phyloP scores from a whole-genome alignment of 352 stramenopile genomes.

The Phytophthora constricta region DNA sequence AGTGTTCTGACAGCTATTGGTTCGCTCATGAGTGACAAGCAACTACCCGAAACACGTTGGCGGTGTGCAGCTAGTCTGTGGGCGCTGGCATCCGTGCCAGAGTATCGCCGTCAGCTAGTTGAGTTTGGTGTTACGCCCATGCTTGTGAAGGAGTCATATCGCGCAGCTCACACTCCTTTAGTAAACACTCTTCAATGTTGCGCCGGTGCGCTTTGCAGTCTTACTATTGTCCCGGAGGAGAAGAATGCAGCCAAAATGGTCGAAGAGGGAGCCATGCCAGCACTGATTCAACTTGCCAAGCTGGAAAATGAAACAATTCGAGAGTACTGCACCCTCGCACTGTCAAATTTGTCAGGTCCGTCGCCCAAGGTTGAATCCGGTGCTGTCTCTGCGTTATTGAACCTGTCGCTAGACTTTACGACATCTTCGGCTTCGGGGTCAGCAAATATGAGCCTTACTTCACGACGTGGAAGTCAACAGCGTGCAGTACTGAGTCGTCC shows the following conservation, averaged over 20 bases:
- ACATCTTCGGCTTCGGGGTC: neutral
- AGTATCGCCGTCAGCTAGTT: slow-evolving; percentile 55
- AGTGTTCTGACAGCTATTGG: slow-evolving; percentile 51
- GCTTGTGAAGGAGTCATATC: slow-evolving; percentile 52
- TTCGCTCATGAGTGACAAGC: slow-evolving; percentile 38
- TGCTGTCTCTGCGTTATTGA: slow-evolving; percentile 64
- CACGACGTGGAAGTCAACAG: slow-evolving; percentile 20
- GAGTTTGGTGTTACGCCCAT: slow-evolving; percentile 53
- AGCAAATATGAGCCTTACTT: neutral
- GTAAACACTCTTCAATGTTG: slow-evolving; percentile 65
- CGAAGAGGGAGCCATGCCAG: slow-evolving; percentile 61
- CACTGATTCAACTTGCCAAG: slow-evolving; percentile 67
- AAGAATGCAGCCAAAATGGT: slow-evolving; percentile 67
- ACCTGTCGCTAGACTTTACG: slow-evolving; percentile 46
- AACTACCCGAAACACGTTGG: slow-evolving; percentile 65
- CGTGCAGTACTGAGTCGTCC: slow-evolving; percentile 40
- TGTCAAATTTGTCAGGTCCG: slow-evolving; percentile 75
- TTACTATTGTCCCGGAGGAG: slow-evolving; percentile 50
- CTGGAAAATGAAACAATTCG: slow-evolving; percentile 67
- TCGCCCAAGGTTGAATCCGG: slow-evolving; percentile 76
- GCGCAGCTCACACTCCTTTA: slow-evolving; percentile 21
- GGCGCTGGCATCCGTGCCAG: slow-evolving; percentile 51
- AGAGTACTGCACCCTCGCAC: slow-evolving; percentile 70
- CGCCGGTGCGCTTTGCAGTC: slow-evolving; percentile 63
- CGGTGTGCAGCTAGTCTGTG: slow-evolving; percentile 64